Conservation (phyloP, 139 green algal genomes). For the Coelastrella sp. region DNA sequence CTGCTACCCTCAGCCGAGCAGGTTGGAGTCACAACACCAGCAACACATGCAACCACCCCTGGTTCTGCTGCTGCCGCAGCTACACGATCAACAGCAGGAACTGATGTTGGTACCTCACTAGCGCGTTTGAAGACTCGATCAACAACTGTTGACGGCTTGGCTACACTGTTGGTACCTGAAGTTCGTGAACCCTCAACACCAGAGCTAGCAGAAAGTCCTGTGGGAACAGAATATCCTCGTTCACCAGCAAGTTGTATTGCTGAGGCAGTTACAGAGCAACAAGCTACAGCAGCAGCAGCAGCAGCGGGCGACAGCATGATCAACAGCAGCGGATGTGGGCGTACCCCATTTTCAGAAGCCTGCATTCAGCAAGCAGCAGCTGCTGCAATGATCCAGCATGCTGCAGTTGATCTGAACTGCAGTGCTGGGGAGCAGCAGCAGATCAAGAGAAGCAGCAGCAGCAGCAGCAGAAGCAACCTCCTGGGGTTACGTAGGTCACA, state of each 20-base stretch:
- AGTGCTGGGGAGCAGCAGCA: constrained; percentile 1
- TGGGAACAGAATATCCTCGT: background rate
- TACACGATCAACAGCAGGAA: background rate
- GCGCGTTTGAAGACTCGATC: no score
- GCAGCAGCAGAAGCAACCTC: constrained; percentile 39
- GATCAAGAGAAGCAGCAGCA: constrained; percentile 9
- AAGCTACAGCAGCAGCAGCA: background rate
- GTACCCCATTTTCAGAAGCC: background rate
- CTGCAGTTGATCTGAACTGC: background rate
- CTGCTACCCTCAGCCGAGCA: no score
- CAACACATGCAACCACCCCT: background rate
- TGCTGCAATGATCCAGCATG: background rate
- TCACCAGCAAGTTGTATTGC: no score
- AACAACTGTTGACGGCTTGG: background rate
- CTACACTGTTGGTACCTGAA: background rate
- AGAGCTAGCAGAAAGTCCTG: constrained; percentile 23
- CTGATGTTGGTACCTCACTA: no score
- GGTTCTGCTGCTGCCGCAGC: background rate
- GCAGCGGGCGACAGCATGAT: no score
- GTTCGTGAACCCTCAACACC: constrained; percentile 25
- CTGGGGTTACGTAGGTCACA: background rate
- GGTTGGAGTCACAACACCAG: no score
- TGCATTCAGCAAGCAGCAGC: constrained; percentile 6
- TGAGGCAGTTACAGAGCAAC: background rate
- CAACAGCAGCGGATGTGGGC: constrained; percentile 11